Evolutionary conservation across 2,329 filamentous ascomycete species (phyloP).

Genomic region (Hirsutella rhossiliensis): DNA sequence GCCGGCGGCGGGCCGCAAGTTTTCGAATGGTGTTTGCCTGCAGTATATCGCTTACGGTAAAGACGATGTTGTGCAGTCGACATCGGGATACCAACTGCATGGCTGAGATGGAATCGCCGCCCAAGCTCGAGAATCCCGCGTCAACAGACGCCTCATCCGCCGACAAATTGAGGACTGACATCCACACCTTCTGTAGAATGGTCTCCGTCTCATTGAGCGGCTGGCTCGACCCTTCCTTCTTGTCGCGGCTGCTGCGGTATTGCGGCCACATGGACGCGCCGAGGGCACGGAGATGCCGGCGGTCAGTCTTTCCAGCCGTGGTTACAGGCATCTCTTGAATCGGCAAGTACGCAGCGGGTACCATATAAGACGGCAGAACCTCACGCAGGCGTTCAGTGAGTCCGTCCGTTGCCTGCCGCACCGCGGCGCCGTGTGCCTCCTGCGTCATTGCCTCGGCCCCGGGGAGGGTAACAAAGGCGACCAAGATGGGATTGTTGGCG

Average conservation of each 20-base stretch:
- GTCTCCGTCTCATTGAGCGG: background rate
- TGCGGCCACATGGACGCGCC: constrained; percentile 2
- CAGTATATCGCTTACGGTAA: constrained; percentile 21
- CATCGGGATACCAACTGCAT: constrained; percentile 29
- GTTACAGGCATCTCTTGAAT: constrained; percentile 5
- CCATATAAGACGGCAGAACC: constrained; percentile 7
- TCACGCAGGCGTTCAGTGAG: constrained; percentile 1
- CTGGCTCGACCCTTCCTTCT: background rate
- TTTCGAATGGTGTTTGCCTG: constrained; percentile 15
- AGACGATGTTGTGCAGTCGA: constrained; percentile 13
- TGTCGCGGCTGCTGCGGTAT: background rate
- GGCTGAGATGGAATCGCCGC: constrained; percentile 31
- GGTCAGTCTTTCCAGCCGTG: constrained; percentile 6
- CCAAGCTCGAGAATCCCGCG: constrained; percentile 25
- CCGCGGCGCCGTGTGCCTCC: background rate
- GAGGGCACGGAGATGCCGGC: constrained; percentile 3
- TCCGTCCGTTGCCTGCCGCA: background rate
- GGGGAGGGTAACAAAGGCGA: constrained; percentile 4
- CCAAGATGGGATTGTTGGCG: constrained; percentile 2
- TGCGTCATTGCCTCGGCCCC: background rate
- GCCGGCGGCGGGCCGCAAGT: constrained; percentile 7
- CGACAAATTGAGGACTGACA: constrained; percentile 24
- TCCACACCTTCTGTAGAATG: constrained; percentile 18
- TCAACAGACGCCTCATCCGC: constrained; percentile 15
- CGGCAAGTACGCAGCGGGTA: constrained; percentile 5